Base-by-base conservation (phyloP, 768 basidiomycete genomes). In the Psilocybe subaeruginosa region DNA sequence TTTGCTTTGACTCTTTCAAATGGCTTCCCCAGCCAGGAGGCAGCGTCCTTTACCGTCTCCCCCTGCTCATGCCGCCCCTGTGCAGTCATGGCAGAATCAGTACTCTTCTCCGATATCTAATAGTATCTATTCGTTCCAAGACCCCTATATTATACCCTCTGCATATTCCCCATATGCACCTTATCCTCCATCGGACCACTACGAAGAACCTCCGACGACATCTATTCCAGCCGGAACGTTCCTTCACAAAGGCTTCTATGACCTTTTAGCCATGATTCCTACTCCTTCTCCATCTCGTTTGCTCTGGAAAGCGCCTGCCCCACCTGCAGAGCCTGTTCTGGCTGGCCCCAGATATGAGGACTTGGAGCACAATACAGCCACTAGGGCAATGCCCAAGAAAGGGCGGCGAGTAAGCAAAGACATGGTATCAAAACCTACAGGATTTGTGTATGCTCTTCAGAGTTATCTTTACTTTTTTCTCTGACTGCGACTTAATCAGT, bases 221-320 rank as follows among this genome's bases (percentile, higher is more conserved):
- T 79, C 82, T 59, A 75, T 89, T 64, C 86, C 86, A 56, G 83
- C 81, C 12, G 91, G 89, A 29, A 91, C 91, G 6, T 77, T 93
- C 55, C 78, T 94, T 41, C 92, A 95, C 82, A 90, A 92, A 65
- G 93, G 92, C n/a, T 93, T 93, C 80, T 94, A 92, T 75, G 91
- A 93, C 78, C 82, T 94, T 31, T 80, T 93, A 39, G 81, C 91
- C 27, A 83, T 92, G 79, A 90, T 92, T 64, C 89, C 88, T 45
- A 89, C 87, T 1, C 88, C 86, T 49, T 83, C 82, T 47, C 85
- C 90, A 16, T 90, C 89, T 54, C 82, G 88, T 45, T 77, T 90
- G 60, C 77, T 87, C 51, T 88, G 86, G 82, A 84, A 81, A 69
- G 51, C 74, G 67, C 68, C 79, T 60, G 60, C 70, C 65, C 69